Evolutionary conservation across 768 basidiomycete species (phyloP), one percentile per base, ranked within the genome.

Genomic region (Leccinum olivaceopallidum): DNA sequence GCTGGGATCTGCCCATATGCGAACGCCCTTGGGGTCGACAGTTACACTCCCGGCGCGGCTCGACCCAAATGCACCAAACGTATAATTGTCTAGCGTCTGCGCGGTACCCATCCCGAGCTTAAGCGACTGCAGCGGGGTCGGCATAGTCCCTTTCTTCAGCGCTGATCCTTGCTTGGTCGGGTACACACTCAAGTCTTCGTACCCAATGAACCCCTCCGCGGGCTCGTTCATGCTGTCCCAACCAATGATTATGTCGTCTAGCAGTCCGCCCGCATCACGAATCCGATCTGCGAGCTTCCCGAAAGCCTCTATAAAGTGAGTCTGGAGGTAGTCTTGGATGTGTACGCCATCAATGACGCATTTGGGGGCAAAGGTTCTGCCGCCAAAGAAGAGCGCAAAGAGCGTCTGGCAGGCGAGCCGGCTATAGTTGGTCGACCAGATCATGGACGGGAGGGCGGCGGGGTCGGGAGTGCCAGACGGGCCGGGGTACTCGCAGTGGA

Each of bases 191-290:
- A 99, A 78, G 71, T 96, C 86, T 0, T 80, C 78, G 74, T 89
- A 89, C 2, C 82, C 85, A 37, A 86, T 66, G 48, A 74, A 80
- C 0, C 97, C 97, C 65, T 95, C 92, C 39, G 86, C 86, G 0
- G 97, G 96, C 73, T 99, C 97, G 73, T 99, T 98, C 74, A 98
- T 77, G 66, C 87, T 89, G 71, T 99, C 97, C 97, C 96, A 98
- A 0, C 97, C 97, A 53, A 98, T 88, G 12, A 99, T 83, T 64
- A 94, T 95, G 44, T 86, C 85, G 32, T 98, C 95, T 22, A 92
- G 71, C 39, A 98, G 73, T 36, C 84, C 88, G 0, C 89, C 90
- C 0, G 86, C 87, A n/a, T 85, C 86, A 6, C 80, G 77, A 55
- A 97, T 87, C 37, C 83, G 80, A 71, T 93, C 88, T 0, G 90